phyloP scores from a whole-genome alignment of 2,329 filamentous ascomycete species.

The Nemania bipapillata region DNA sequence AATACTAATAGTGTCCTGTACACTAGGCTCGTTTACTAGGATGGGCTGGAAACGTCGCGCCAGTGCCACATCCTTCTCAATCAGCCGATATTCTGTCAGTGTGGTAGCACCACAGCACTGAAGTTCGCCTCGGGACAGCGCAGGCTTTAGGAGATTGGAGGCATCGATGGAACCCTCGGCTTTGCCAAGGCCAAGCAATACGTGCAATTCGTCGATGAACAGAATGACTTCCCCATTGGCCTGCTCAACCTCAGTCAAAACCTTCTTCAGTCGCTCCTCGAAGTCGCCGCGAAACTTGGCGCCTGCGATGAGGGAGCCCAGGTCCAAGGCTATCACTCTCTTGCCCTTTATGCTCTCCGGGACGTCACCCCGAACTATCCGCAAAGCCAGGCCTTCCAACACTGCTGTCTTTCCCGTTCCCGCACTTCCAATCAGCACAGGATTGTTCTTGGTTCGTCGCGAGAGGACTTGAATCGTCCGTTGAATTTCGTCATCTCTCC shows the following conservation, averaged over 20 bases:
- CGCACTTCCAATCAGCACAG: slow-evolving; percentile 89
- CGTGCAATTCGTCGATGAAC: slow-evolving; percentile 95
- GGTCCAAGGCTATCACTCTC: slow-evolving; percentile 83
- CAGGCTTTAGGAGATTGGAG: slow-evolving; percentile 92
- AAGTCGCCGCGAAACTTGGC: slow-evolving; percentile 97
- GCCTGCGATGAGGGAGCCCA: slow-evolving; percentile 92
- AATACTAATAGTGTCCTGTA: slow-evolving; percentile 94
- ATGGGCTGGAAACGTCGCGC: slow-evolving; percentile 95
- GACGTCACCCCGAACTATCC: slow-evolving; percentile 91
- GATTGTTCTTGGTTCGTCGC: slow-evolving; percentile 93
- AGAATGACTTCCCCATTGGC: slow-evolving; percentile 90
- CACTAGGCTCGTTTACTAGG: slow-evolving; percentile 87
- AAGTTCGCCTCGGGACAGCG: slow-evolving; percentile 88
- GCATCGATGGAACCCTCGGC: slow-evolving; percentile 97
- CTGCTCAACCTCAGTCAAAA: slow-evolving; percentile 89
- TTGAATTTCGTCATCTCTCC: slow-evolving; percentile 89
- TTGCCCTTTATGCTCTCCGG: slow-evolving; percentile 97
- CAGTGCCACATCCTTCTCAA: slow-evolving; percentile 95
- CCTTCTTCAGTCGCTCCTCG: slow-evolving; percentile 90
- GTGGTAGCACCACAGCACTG: slow-evolving; percentile 97
- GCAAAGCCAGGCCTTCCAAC: slow-evolving; percentile 85
- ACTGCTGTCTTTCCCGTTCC: slow-evolving; percentile 96
- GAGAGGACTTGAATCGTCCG: slow-evolving; percentile 94
- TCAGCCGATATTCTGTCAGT: slow-evolving; percentile 87
- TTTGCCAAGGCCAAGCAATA: slow-evolving; percentile 89